Conservation (phyloP, 2,329 filamentous ascomycete species). For the Ophiocordyceps robertsii region DNA sequence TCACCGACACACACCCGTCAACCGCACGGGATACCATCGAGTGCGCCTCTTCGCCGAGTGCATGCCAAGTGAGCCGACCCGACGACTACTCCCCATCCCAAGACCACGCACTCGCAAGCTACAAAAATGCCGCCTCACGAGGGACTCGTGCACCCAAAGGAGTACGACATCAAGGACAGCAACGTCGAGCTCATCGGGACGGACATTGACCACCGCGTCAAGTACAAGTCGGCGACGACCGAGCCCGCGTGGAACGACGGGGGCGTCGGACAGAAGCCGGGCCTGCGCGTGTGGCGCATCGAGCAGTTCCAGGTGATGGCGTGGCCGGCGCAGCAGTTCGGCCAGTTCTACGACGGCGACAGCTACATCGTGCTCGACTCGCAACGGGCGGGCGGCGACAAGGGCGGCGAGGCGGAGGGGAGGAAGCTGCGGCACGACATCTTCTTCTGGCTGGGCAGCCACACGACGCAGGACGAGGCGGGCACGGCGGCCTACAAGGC, state of each 20-base stretch:
- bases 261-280: slow-evolving; percentile 34
- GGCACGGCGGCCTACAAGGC: slow-evolving; percentile 59
- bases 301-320: slow-evolving; percentile 52
- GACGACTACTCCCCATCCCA: neutral
- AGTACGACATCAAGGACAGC: slow-evolving; percentile 55
- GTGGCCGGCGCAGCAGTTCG: slow-evolving; percentile 42
- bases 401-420: slow-evolving; percentile 20
- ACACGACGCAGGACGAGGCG: slow-evolving; percentile 56
- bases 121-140: slow-evolving; percentile 44
- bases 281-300: slow-evolving; percentile 52
- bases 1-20: neutral
- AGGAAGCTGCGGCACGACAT: slow-evolving; percentile 46
- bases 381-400: slow-evolving; percentile 29
- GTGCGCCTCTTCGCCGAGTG: too few relatives aligned
- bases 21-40: too few relatives aligned
- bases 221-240: slow-evolving; percentile 49
- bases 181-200: slow-evolving; percentile 54
- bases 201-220: slow-evolving; percentile 53
- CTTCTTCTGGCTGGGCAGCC: slow-evolving; percentile 56
- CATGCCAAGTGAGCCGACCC: too few relatives aligned
- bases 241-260: slow-evolving; percentile 57
- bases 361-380: slow-evolving; percentile 54
- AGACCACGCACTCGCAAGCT: too few relatives aligned
- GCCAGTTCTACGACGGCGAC: slow-evolving; percentile 53
- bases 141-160: slow-evolving; percentile 46